Evolutionary conservation across 305 asterid genomes (phyloP), one percentile per base, ranked within the genome.

Genomic region (Andrographis paniculata): DNA sequence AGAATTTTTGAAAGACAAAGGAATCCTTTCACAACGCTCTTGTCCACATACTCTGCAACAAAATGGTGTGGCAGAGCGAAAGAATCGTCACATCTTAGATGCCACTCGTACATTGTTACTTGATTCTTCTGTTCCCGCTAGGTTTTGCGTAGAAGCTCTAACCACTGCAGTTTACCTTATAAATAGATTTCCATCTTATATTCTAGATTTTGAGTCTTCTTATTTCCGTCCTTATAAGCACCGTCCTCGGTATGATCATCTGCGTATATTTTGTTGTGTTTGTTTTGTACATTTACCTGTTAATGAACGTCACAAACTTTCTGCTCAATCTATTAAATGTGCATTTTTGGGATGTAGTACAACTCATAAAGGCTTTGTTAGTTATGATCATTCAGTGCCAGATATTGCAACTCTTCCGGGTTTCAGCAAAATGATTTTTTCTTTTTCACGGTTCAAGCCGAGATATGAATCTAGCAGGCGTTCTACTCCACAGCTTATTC

Each of bases 381-480:
- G 37, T 13, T 60, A 51, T 45, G 59, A 60, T 60, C 21, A n/a
- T n/a, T n/a, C n/a, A n/a, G n/a, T n/a, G n/a, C n/a, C n/a, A n/a
- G n/a, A n/a, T n/a, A n/a, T n/a, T n/a, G n/a, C n/a, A n/a, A n/a
- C n/a, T n/a, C n/a, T n/a, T 27, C 6, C 49, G 1, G 1, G 0
- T 0, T 10, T 19, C 18, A 24, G 38, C 9, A 20, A 7, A n/a
- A 27, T 0, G 33, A 27, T n/a, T n/a, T 27, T 9, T 60, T n/a
- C 44, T 52, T 24, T 60, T 59, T 13, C n/a, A 42, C 35, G 51
- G 40, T 2, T n/a, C n/a, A n/a, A n/a, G n/a, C n/a, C n/a, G n/a
- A n/a, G n/a, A n/a, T n/a, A n/a, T n/a, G n/a, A n/a, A n/a, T n/a
- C n/a, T n/a, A n/a, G n/a, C n/a, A n/a, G n/a, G n/a, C n/a, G 11